These are phyloP conservation scores for Leccinum imitatum DNA, from an alignment of 768 basidiomycete species.

Conservation along the genomic window DNA sequence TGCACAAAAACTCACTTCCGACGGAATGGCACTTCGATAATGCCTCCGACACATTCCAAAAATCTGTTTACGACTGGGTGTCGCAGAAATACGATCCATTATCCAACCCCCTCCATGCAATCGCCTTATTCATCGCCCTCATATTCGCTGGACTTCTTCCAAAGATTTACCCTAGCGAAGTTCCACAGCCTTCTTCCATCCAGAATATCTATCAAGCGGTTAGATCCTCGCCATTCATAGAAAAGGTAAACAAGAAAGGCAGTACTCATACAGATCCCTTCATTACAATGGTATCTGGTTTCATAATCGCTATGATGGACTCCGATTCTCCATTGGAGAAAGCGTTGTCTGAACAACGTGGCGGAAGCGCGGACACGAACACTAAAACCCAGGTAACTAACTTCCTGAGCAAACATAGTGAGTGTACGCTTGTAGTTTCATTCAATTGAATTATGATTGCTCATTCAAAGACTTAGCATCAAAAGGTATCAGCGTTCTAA, in stretches of 20 bases:
- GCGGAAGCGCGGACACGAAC: not conserved
- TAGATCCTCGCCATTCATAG: not conserved
- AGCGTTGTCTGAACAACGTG: not conserved
- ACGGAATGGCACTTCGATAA: not conserved
- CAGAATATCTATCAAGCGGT: not conserved
- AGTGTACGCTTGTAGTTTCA: not conserved
- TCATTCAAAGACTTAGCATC: too few relatives aligned
- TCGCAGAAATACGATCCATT: not conserved
- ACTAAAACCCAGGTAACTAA: not conserved
- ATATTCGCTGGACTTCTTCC: conserved; percentile 2
- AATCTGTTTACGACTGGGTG: not conserved
- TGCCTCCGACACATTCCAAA: not conserved
- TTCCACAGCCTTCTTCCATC: not conserved
- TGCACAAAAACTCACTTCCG: not conserved
- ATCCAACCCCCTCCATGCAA: not conserved
- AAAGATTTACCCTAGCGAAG: not conserved
- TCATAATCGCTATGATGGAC: not conserved
- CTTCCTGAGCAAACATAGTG: not conserved
- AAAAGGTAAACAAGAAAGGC: not conserved
- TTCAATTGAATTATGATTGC: too few relatives aligned
- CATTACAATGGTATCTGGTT: not conserved
- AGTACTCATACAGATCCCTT: not conserved
- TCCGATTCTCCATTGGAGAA: not conserved
- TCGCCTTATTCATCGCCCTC: not conserved
- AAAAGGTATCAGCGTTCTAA: too few relatives aligned